Evolutionary conservation across 805 yeast species (phyloP), one percentile per base, ranked within the genome.

Genomic region (Teunomyces barrocoloradensis): DNA sequence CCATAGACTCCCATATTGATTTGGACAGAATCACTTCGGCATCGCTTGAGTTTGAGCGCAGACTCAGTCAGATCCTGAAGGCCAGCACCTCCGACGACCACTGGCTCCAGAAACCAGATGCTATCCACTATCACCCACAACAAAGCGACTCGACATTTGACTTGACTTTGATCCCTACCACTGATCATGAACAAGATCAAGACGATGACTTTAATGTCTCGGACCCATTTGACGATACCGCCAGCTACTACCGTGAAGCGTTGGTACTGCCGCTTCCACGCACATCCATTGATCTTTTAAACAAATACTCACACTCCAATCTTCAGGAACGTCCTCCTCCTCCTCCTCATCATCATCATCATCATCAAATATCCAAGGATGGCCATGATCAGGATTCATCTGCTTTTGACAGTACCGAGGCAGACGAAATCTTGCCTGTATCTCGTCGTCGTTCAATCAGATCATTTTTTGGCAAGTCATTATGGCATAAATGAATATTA

Each of bases 11-110:
- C 29, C 28, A n/a, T 18, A 47, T 47, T 12, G 51, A 48, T 35
- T 45, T 48, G 45, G 51, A 48, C 34, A 23, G 33, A 11, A 37
- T 48, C 25, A 44, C 48, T 7, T 13, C 12, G 11, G 48, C 40
- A n/a, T 36, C 43, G n/a, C n/a, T 12, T 11, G 41, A 41, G 15
- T 40, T 48, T 35, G 38, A 48, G 28, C 40, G 29, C 40, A 12
- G 40, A 4, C 25, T 37, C 6, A 37, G 40, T 15, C 29, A 20
- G 20, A 20, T 35, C n/a, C 20, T 17, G 9, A 35, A 20, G 13
- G 9, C 23, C n/a, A 20, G n/a, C 38, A n/a, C n/a, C 5, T 18
- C 23, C 9, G 18, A n/a, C 29, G 18, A 23, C 6, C 17, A 12
- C 15, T 20, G 27, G 29, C 25, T 27, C 11, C 20, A 36, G 29